Evolutionary conservation across 331 rosid genomes (phyloP), one percentile per base, ranked within the genome.

Genomic region (Stylosanthes scabra): DNA sequence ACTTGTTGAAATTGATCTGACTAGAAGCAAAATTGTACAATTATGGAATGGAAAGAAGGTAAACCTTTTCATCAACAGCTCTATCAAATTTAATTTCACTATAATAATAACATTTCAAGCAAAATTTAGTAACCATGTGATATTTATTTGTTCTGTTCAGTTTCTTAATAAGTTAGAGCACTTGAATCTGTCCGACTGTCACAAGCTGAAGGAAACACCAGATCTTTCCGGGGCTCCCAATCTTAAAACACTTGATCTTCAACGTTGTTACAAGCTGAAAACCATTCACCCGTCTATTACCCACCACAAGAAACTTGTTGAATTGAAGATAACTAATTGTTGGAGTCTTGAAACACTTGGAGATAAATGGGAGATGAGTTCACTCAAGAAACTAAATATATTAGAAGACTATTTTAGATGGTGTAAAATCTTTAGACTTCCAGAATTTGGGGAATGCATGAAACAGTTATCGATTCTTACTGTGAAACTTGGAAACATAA

Each of bases 241-340:
- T 11, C 74, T 78, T 3, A 63, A 64, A 11, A 40, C 1, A 34
- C 34, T 78, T 15, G 5, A 28, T 31, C 37, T 78, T 29, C 3
- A 8, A 1, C 40, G 31, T 2, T 78, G 82, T 40, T 13, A 25
- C 3, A 41, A 20, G 4, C 45, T 78, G 14, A 68, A 58, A 28
- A 20, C 40, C 39, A 28, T 75, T 27, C 49, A 44, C 49, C 49
- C 49, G 11, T 44, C 49, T 44, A 9, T 44, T 10, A 2, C 3
- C 0, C 49, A 8, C 29, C 61, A 63, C 28, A 59, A 13, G 27
- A 12, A 8, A 12, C 72, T 78, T 7, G 29, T 31, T 4, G 2
- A 4, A 7, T 25, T 76, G 37, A 11, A 70, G 11, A 12, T 63
- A 6, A 9, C 3, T 7, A 15, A 8, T 3, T 70, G 77, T n/a